phyloP scores from a whole-genome alignment of 129 eudicot genomes.

The Pittosporum tobira region DNA sequence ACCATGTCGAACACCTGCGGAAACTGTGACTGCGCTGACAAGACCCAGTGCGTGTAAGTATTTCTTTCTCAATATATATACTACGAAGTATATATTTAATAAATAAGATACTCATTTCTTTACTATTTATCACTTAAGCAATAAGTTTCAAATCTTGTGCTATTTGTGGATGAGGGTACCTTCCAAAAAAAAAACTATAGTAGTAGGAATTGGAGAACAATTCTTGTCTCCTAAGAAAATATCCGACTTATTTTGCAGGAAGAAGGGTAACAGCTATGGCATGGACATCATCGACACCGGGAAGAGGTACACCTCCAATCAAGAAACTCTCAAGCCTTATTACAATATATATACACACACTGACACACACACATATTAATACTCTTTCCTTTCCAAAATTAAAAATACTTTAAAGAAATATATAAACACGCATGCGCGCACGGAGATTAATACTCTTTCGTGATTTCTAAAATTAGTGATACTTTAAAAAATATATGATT shows the following conservation, averaged over 20 bases:
- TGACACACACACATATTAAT: too few relatives aligned
- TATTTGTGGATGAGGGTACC: too few relatives aligned
- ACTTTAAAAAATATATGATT: neutral
- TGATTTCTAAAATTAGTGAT: neutral
- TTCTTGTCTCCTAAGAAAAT: neutral
- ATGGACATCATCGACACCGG: slow-evolving; percentile 35
- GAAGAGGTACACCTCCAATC: slow-evolving; percentile 31
- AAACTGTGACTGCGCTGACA: slow-evolving; percentile 68
- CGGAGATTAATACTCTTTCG: neutral
- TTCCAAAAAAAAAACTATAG: too few relatives aligned
- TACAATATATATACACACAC: too few relatives aligned
- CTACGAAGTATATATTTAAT: too few relatives aligned
- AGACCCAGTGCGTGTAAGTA: slow-evolving; percentile 54
- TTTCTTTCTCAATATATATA: neutral
- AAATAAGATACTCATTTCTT: too few relatives aligned
- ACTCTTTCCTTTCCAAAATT: too few relatives aligned
- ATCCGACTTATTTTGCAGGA: slow-evolving; percentile 29
- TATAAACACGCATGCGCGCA: neutral
- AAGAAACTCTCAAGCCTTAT: neutral
- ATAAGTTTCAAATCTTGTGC: too few relatives aligned
- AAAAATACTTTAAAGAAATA: neutral
- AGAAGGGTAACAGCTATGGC: slow-evolving; percentile 43
- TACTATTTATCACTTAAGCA: too few relatives aligned
- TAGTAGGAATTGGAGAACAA: too few relatives aligned
- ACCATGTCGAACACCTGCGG: slow-evolving; percentile 48